phyloP scores from a whole-genome alignment of 257 asterid genomes.

The Plantago elongata region DNA sequence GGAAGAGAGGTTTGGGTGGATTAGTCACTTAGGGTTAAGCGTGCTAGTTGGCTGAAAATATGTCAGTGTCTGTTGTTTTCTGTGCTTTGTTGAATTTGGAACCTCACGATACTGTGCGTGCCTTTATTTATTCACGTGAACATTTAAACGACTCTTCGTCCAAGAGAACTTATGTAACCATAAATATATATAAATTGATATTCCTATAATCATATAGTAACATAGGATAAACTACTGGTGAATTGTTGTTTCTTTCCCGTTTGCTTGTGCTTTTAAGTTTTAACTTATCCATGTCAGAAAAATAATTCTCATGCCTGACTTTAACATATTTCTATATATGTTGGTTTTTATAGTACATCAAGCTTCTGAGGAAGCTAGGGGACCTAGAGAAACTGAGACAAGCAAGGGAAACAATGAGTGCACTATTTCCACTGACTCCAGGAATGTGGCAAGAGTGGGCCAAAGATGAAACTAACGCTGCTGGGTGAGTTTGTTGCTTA shows the following conservation, averaged over 20 bases:
- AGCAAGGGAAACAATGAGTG: constrained; percentile 90
- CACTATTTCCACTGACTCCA: constrained; percentile 69
- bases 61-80: too few relatives aligned
- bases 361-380: constrained; percentile 77
- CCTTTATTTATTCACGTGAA: too few relatives aligned
- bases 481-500: constrained; percentile 41
- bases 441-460: constrained; percentile 97
- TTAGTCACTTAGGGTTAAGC: too few relatives aligned
- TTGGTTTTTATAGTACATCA: constrained; percentile 53
- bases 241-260: constrained; percentile 5
- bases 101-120: too few relatives aligned
- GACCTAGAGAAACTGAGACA: constrained; percentile 73
- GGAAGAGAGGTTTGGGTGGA: too few relatives aligned
- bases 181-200: not conserved
- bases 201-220: not conserved
- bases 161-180: too few relatives aligned
- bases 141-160: too few relatives aligned
- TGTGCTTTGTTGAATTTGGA: too few relatives aligned
- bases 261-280: constrained; percentile 7
- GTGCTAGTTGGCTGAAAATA: too few relatives aligned
- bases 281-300: constrained; percentile 1
- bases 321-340: constrained; percentile 5
- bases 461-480: constrained; percentile 69
- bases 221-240: not conserved
- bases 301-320: constrained; percentile 3